Base-by-base conservation (phyloP, 2,329 filamentous ascomycete genomes). In the Rugonectria rugulosa region DNA sequence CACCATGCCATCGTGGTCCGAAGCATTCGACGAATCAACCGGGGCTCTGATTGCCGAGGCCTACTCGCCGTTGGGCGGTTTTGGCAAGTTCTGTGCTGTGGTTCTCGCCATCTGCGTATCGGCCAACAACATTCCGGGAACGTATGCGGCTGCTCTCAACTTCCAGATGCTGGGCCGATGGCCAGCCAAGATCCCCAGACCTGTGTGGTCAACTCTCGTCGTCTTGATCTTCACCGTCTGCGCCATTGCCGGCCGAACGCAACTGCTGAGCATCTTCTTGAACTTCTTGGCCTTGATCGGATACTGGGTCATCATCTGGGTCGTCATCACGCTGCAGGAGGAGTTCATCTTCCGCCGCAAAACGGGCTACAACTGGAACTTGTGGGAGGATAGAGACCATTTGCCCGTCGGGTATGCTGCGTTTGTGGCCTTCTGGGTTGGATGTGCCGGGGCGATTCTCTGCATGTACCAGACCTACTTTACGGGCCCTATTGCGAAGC, bases 251-350 rank as follows among this genome's bases (percentile, higher is more conserved):
- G 42, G 42, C 5, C 26, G 27, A n/a, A 29, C 17, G 6, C 17
- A 34, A 7, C 12, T 45, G 2, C 23, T 34, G 19, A 23, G 19
- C 5, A 34, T 45, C 3, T 32, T 45, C 17, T 17, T 32, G 3
- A 34, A 45, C 19, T 45, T 45, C n/a, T 19, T 45, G 4, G 23
- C 17, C 27, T 34, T 45, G 12, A 32, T 45, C 19, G 42, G 42
- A 34, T 45, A 45, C 19, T 45, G 42, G 42, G 27, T 34, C 4
- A 21, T 45, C 20, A 45, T 32, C 19, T 45, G 17, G 27, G 34
- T 34, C 27, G 11, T 20, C 4, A 29, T 34, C 2, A 32, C 27
- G 2, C 17, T 45, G n/a, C 6, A 32, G 6, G 42, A 45, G 6
- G 42, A 45, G 10, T 19, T 32, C 19, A 23, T 45, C 1, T 45